phyloP scores from a whole-genome alignment of 129 eudicot genomes.

The Arctium lappa region DNA sequence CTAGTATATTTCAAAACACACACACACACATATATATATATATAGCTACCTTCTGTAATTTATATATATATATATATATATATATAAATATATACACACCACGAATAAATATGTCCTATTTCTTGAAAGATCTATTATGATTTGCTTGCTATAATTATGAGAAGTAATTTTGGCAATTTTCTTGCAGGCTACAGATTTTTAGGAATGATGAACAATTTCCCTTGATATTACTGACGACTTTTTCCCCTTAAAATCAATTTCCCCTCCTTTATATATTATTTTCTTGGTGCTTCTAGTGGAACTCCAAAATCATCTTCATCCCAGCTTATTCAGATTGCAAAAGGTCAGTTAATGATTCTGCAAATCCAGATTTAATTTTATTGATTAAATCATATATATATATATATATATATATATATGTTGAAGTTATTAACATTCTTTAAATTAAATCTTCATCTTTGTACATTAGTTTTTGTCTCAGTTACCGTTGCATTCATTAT shows the following conservation, averaged over 20 bases:
- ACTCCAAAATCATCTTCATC: neutral
- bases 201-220: slow-evolving; percentile 12
- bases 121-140: slow-evolving; percentile 1
- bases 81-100: no score
- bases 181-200: neutral
- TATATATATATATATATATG: no score
- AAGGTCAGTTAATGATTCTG: slow-evolving; percentile 19
- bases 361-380: slow-evolving; percentile 1
- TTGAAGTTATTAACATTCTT: neutral
- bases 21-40: no score
- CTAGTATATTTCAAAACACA: no score
- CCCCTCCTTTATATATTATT: neutral
- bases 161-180: slow-evolving; percentile 6
- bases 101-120: neutral
- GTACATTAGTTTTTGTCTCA: neutral
- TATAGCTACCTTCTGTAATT: no score
- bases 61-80: no score
- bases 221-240: slow-evolving; percentile 1
- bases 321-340: slow-evolving; percentile 23
- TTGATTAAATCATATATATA: neutral
- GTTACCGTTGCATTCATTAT: neutral
- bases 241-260: neutral
- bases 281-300: neutral
- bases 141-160: neutral
- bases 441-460: neutral